A percentile compares a stretch with the other conserved stretches of the same genome.
These are phyloP conservation scores for Scedosporium apiospermum DNA, from an alignment of 2,329 filamentous ascomycete genomes.

Conservation along the genomic window DNA sequence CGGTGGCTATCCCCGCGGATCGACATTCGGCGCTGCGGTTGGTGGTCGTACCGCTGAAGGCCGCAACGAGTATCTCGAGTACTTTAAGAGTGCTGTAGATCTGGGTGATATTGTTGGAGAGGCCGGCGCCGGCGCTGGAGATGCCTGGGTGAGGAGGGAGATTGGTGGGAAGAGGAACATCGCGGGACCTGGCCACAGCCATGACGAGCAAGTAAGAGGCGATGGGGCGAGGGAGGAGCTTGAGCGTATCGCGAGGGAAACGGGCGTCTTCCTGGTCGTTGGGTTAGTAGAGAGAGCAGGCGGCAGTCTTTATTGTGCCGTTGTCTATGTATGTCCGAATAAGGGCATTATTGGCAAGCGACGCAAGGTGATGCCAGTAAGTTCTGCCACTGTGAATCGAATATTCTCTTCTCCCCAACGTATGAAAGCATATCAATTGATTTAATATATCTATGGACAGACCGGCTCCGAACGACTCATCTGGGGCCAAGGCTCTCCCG, in stretches of 20 bases:
- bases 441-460: slow-evolving; percentile 19
- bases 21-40: slow-evolving; percentile 64
- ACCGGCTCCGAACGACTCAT: slow-evolving; percentile 75
- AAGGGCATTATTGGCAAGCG: slow-evolving; percentile 72
- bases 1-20: slow-evolving; percentile 81
- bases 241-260: slow-evolving; percentile 65
- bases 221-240: slow-evolving; percentile 67
- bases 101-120: slow-evolving; percentile 64
- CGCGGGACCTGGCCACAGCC: slow-evolving; percentile 5
- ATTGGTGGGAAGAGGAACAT: slow-evolving; percentile 22
- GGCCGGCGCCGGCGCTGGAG: slow-evolving; percentile 54
- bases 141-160: slow-evolving; percentile 59
- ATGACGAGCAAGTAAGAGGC: slow-evolving; percentile 23
- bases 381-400: slow-evolving; percentile 17
- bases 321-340: slow-evolving; percentile 70
- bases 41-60: slow-evolving; percentile 60
- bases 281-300: slow-evolving; percentile 73
- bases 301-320: slow-evolving; percentile 76
- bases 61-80: slow-evolving; percentile 71
- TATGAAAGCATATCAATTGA: neutral
- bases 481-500: slow-evolving; percentile 79
- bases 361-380: slow-evolving; percentile 81
- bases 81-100: slow-evolving; percentile 73
- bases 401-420: no score
- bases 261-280: slow-evolving; percentile 72